Evolutionary conservation across 495 filamentous ascomycete species (phyloP).

Genomic region (Pseudoneurospora amorphoporcata): DNA sequence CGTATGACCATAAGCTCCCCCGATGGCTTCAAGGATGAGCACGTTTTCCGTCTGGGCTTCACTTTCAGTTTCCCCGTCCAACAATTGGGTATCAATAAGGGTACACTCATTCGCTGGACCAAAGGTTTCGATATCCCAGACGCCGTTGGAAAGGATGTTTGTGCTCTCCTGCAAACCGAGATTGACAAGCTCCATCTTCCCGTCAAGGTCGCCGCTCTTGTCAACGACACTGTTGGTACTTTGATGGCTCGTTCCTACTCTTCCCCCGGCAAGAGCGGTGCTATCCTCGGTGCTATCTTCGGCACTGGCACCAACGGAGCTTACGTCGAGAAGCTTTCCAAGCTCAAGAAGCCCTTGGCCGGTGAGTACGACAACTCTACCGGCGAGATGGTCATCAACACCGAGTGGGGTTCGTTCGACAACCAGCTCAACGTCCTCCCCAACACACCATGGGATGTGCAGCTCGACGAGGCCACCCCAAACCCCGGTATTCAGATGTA

Average conservation of each 20-base stretch:
- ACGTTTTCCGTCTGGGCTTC: slow-evolving; percentile 86
- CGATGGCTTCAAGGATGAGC: slow-evolving; percentile 48
- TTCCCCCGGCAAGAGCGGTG: slow-evolving; percentile 76
- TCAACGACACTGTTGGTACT: slow-evolving; percentile 96
- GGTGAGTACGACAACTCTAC: slow-evolving; percentile 70
- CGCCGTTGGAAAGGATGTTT: slow-evolving; percentile 89
- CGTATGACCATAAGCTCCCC: slow-evolving; percentile 43
- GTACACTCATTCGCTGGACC: slow-evolving; percentile 89
- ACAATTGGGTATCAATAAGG: slow-evolving; percentile 87
- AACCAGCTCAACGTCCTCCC: slow-evolving; percentile 82
- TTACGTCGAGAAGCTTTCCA: slow-evolving; percentile 68
- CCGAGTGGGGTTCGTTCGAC: slow-evolving; percentile 97
- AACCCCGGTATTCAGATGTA: slow-evolving; percentile 99
- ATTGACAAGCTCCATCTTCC: slow-evolving; percentile 81
- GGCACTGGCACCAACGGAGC: slow-evolving; percentile 94
- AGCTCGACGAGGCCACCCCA: slow-evolving; percentile 66
- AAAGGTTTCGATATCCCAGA: slow-evolving; percentile 96
- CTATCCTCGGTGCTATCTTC: slow-evolving; percentile 84
- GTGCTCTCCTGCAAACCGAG: slow-evolving; percentile 77
- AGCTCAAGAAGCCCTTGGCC: slow-evolving; percentile 54
- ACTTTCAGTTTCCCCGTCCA: slow-evolving; percentile 97
- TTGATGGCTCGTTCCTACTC: slow-evolving; percentile 96
- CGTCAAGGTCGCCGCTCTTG: slow-evolving; percentile 84
- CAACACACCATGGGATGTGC: slow-evolving; percentile 70
- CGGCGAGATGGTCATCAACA: slow-evolving; percentile 94